A percentile compares a stretch with the other conserved stretches of the same genome.
These are phyloP conservation scores for Amanita pallidorosea DNA, from an alignment of 768 basidiomycete genomes.

Conservation along the genomic window DNA sequence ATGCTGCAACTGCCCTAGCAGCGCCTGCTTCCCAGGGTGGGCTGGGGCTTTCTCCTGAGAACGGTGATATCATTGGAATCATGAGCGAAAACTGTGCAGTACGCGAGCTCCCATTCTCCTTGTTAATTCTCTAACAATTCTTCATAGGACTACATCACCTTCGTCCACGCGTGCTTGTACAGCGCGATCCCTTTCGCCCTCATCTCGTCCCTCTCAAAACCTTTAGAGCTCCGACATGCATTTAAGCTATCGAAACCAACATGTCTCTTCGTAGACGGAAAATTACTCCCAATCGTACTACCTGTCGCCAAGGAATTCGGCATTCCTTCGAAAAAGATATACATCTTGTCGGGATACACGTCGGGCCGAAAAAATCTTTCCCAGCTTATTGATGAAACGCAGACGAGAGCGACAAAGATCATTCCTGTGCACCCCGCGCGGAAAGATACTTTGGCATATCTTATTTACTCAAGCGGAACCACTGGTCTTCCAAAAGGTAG, in stretches of 20 bases:
- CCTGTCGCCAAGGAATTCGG: slow-evolving; percentile 24
- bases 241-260: slow-evolving; percentile 21
- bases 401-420: slow-evolving; percentile 24
- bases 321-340: slow-evolving; percentile 32
- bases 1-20: slow-evolving; percentile 48
- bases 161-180: slow-evolving; percentile 20
- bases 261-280: slow-evolving; percentile 23
- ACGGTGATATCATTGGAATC: slow-evolving; percentile 55
- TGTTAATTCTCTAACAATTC: neutral
- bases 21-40: slow-evolving; percentile 39
- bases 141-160: slow-evolving; percentile 22
- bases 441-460: slow-evolving; percentile 51
- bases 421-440: slow-evolving; percentile 33
- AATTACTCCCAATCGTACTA: slow-evolving; percentile 17
- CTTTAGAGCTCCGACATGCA: slow-evolving; percentile 27
- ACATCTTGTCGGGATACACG: slow-evolving; percentile 27
- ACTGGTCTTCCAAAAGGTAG: slow-evolving; percentile 64
- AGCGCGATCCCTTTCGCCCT: slow-evolving; percentile 22
- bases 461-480: slow-evolving; percentile 72
- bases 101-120: slow-evolving; percentile 11
- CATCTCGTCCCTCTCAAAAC: slow-evolving; percentile 25
- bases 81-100: slow-evolving; percentile 63
- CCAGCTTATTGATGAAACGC: slow-evolving; percentile 31
- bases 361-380: slow-evolving; percentile 30
- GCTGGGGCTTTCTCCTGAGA: slow-evolving; percentile 33